Evolutionary conservation across 345 rosid genomes (phyloP).

Genomic region (Stellera chamaejasme): DNA sequence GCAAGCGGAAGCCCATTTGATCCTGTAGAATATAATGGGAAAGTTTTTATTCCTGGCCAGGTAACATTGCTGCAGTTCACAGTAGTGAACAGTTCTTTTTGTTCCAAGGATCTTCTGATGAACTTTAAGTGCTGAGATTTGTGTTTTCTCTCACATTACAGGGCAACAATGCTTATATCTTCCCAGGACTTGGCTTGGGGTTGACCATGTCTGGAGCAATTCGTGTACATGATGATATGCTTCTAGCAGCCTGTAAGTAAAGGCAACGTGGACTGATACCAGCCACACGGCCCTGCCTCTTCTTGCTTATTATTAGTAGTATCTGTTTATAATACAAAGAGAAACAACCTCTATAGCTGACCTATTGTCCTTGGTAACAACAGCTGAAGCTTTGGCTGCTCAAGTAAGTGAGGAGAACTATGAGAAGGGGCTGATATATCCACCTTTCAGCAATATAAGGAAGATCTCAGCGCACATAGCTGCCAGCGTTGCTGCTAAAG

Average conservation of each 20-base stretch:
- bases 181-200: slow-evolving; percentile 92
- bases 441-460: slow-evolving; percentile 71
- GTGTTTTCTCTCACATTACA: slow-evolving; percentile 14
- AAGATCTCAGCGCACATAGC: slow-evolving; percentile 93
- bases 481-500: slow-evolving; percentile 87
- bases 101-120: background rate
- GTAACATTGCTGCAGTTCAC: slow-evolving; percentile 18
- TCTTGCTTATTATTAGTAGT: background rate
- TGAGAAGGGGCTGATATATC: slow-evolving; percentile 79
- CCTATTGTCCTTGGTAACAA: background rate
- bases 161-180: slow-evolving; percentile 92
- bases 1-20: slow-evolving; percentile 99
- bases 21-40: slow-evolving; percentile 67
- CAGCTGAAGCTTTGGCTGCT: slow-evolving; percentile 87
- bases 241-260: slow-evolving; percentile 76
- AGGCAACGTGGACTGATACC: background rate
- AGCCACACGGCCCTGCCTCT: slow-evolving; percentile 1
- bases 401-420: slow-evolving; percentile 64
- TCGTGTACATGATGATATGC: slow-evolving; percentile 79
- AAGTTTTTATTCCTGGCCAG: slow-evolving; percentile 84
- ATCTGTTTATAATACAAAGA: too few relatives aligned
- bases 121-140: slow-evolving; percentile 3
- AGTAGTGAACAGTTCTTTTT: slow-evolving; percentile 1
- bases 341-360: slow-evolving; percentile 1
- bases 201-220: slow-evolving; percentile 81